phyloP scores from a whole-genome alignment of 345 rosid species.

The Stellera chamaejasme region DNA sequence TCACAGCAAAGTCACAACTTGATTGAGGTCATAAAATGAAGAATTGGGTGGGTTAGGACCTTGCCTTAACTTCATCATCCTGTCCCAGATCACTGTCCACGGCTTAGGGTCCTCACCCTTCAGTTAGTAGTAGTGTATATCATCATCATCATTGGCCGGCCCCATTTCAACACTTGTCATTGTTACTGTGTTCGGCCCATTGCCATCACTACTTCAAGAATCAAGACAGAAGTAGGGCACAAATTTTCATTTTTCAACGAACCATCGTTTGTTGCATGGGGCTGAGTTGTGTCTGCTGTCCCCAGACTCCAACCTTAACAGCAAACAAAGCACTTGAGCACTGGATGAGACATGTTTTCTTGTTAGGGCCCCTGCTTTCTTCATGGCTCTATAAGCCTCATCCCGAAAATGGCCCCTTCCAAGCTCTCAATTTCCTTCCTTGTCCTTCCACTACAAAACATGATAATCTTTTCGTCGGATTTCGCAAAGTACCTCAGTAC shows the following conservation, averaged over 20 bases:
- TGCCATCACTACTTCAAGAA: not conserved
- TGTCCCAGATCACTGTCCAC: constrained; percentile 7
- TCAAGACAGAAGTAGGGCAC: not conserved
- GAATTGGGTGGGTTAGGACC: not conserved
- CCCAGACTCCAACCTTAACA: constrained; percentile 9
- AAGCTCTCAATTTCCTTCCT: too few species aligned
- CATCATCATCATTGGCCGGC: not conserved
- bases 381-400: too few species aligned
- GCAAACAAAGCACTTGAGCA: constrained; percentile 11
- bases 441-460: too few species aligned
- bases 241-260: constrained; percentile 1
- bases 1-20: not conserved
- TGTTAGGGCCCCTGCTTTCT: constrained; percentile 5
- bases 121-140: too few species aligned
- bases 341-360: constrained; percentile 9
- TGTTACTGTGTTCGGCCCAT: constrained; percentile 11
- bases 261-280: constrained; percentile 18
- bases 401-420: too few species aligned
- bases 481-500: too few species aligned
- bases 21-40: constrained; percentile 1
- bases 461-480: too few species aligned
- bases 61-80: not conserved
- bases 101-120: constrained; percentile 5
- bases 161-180: constrained; percentile 8
- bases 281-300: constrained; percentile 11